phyloP scores from a whole-genome alignment of 768 basidiomycete species.

The Mycena haematopus region DNA sequence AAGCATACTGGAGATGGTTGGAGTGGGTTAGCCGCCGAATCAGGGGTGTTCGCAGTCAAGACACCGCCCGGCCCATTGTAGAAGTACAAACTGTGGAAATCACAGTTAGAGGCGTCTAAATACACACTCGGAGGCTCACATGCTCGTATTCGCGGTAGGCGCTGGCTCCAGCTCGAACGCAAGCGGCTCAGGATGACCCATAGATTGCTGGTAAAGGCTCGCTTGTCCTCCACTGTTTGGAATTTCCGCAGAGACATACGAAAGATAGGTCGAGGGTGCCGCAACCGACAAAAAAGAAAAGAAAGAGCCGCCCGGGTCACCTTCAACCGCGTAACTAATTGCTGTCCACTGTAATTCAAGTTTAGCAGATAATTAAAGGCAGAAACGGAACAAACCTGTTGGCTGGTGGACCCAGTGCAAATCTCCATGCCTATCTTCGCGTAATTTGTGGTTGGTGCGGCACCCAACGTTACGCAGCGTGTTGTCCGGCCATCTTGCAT shows the following conservation, averaged over 20 bases:
- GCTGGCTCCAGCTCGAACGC: conserved; percentile 18
- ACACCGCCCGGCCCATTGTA: conserved; percentile 19
- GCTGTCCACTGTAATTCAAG: conserved; percentile 15
- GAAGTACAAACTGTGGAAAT: conserved; percentile 16
- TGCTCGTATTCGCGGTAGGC: conserved; percentile 18
- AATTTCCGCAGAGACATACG: conserved; percentile 19
- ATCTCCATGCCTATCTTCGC: conserved; percentile 20
- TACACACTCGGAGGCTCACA: conserved; percentile 10
- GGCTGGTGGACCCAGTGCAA: conserved; percentile 14
- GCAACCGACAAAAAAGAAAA: conserved; percentile 18
- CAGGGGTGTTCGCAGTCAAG: conserved; percentile 17
- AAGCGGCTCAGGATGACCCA: conserved; percentile 19
- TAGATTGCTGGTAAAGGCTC: conserved; percentile 18
- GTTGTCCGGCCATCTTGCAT: conserved; percentile 19
- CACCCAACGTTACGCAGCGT: conserved; percentile 16
- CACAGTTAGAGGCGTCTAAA: conserved; percentile 9
- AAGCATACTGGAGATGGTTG: conserved; percentile 19
- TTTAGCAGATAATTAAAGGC: conserved; percentile 9
- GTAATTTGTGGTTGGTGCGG: conserved; percentile 12
- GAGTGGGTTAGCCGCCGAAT: conserved; percentile 10
- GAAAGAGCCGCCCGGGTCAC: conserved; percentile 8
- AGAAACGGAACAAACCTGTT: conserved; percentile 15
- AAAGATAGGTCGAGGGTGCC: conserved; percentile 17
- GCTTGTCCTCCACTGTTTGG: conserved; percentile 19
- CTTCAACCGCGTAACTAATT: conserved; percentile 9